phyloP scores from a whole-genome alignment of 345 rosid species.

The Gossypium raimondii region DNA sequence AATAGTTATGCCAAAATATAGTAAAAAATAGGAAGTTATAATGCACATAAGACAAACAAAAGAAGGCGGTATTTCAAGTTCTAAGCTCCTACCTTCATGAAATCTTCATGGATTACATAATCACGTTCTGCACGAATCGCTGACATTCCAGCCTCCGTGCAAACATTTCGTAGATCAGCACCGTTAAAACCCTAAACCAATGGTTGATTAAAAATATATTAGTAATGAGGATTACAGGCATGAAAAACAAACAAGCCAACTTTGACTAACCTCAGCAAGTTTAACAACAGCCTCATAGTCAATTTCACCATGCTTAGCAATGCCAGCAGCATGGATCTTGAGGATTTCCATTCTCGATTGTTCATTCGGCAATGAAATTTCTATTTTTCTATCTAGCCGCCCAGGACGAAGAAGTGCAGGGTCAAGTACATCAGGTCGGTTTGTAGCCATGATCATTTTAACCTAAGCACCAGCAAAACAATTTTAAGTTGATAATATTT shows the following conservation, averaged over 20 bases:
- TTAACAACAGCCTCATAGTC: slow-evolving; percentile 96
- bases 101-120: slow-evolving; percentile 95
- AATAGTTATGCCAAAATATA: not conserved
- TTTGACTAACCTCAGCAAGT: slow-evolving; percentile 77
- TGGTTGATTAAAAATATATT: not conserved
- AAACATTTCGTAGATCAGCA: slow-evolving; percentile 90
- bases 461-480: slow-evolving; percentile 39
- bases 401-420: slow-evolving; percentile 97
- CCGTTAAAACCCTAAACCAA: slow-evolving; percentile 81
- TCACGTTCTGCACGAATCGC: slow-evolving; percentile 96
- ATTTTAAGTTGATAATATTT: not conserved
- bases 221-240: not conserved
- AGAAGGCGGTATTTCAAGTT: not conserved
- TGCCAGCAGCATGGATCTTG: slow-evolving; percentile 92
- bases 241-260: not conserved
- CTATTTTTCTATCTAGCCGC: slow-evolving; percentile 85
- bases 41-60: not conserved
- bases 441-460: slow-evolving; percentile 99
- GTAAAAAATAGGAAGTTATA: not conserved
- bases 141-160: slow-evolving; percentile 98
- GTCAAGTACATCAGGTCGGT: slow-evolving; percentile 94
- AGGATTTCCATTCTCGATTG: slow-evolving; percentile 96
- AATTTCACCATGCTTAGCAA: slow-evolving; percentile 93
- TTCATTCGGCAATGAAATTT: slow-evolving; percentile 94
- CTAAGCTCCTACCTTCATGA: slow-evolving; percentile 64